Evolutionary conservation across 345 rosid genomes (phyloP).

Genomic region (Noccaea bulbosa): DNA sequence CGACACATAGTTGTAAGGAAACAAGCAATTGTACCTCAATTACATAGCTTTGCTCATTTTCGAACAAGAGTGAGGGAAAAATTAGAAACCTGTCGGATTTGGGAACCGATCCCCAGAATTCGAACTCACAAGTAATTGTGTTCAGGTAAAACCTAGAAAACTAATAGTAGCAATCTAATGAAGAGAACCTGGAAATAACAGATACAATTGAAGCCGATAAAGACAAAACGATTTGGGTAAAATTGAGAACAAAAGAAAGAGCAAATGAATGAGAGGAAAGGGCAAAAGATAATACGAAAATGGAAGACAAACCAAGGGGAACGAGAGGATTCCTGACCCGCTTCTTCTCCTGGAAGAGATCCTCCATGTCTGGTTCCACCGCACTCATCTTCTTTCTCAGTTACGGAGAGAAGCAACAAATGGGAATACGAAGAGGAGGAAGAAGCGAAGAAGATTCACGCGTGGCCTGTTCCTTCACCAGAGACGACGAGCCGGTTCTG

Average conservation of each 20-base stretch:
- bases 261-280: background rate
- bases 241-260: slow-evolving; percentile 12
- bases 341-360: slow-evolving; percentile 62
- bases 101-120: background rate
- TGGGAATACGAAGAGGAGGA: background rate
- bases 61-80: too few species aligned
- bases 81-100: background rate
- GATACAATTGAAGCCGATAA: background rate
- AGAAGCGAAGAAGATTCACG: background rate
- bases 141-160: background rate
- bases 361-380: slow-evolving; percentile 60
- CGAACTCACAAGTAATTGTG: background rate
- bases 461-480: slow-evolving; percentile 37
- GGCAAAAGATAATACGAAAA: background rate
- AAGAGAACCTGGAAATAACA: too few species aligned
- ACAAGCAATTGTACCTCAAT: slow-evolving; percentile 7
- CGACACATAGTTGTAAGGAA: slow-evolving; percentile 12
- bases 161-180: background rate
- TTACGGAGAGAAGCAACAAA: background rate
- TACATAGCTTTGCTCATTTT: background rate
- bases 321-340: slow-evolving; percentile 72
- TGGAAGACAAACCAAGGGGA: slow-evolving; percentile 59
- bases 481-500: slow-evolving; percentile 20
- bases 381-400: slow-evolving; percentile 46
- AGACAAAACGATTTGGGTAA: background rate